phyloP scores from a whole-genome alignment of 805 yeast genomes.

The Cyberlindnera meyerae region DNA sequence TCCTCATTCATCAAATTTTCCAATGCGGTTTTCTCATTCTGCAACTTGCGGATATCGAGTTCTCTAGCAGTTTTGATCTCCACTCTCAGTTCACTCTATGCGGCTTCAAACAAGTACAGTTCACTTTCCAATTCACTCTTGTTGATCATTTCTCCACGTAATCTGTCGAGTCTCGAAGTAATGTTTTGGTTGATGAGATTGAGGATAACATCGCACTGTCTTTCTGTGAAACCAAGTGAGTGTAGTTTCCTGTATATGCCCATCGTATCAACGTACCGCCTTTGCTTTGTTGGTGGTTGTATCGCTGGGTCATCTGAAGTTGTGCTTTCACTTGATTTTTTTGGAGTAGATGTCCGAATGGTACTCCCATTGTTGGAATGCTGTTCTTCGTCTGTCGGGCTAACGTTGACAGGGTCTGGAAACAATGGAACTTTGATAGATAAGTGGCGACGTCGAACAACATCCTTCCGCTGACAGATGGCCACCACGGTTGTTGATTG shows the following conservation, averaged over 20 bases:
- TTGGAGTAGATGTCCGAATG: too few species aligned
- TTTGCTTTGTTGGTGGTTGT: too few species aligned
- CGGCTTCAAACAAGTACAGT: constrained; percentile 83
- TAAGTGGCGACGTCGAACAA: too few species aligned
- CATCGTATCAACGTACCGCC: constrained; percentile 52
- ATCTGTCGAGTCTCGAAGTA: constrained; percentile 27
- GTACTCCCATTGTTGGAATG: too few species aligned
- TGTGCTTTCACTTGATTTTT: too few species aligned
- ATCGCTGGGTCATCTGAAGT: background rate
- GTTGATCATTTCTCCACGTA: constrained; percentile 32
- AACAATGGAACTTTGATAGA: too few species aligned
- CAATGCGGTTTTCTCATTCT: constrained; percentile 59
- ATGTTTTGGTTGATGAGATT: constrained; percentile 35
- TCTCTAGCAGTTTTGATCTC: constrained; percentile 74
- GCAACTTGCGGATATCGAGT: constrained; percentile 59
- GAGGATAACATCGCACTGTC: constrained; percentile 59
- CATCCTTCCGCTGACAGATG: too few species aligned
- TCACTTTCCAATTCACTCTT: constrained; percentile 80
- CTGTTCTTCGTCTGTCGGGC: too few species aligned
- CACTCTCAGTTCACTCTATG: constrained; percentile 78
- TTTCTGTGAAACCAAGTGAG: constrained; percentile 52
- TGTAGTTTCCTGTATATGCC: constrained; percentile 49
- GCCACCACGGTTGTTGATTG: too few species aligned
- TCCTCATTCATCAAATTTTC: constrained; percentile 69
- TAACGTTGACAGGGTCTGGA: too few species aligned